Conservation (phyloP, 2,329 filamentous ascomycete genomes). For the Cercospora zeae-maydis region DNA sequence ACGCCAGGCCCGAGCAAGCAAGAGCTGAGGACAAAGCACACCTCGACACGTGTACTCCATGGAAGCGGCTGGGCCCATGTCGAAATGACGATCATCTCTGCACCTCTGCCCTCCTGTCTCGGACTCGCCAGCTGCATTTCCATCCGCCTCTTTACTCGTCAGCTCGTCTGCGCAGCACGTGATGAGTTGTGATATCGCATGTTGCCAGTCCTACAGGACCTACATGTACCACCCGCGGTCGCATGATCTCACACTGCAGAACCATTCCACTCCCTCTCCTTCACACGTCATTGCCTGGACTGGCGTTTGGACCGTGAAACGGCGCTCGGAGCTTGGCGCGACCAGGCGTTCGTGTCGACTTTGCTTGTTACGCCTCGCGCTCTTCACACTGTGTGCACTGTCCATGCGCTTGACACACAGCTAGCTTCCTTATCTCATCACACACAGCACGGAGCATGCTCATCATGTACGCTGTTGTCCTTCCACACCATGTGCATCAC, state of each 20-base stretch:
- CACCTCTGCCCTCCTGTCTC: neutral
- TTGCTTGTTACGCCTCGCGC: neutral
- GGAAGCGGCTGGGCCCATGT: neutral
- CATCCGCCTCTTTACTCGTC: neutral
- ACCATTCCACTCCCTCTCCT: neutral
- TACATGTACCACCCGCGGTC: too few species aligned
- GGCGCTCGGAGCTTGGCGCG: neutral
- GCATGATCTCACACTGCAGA: too few species aligned
- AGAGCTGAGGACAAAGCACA: neutral
- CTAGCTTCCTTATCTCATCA: too few species aligned
- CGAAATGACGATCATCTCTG: neutral
- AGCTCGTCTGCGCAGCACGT: neutral
- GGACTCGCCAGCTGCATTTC: neutral
- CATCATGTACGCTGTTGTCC: too few species aligned
- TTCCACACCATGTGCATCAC: too few species aligned
- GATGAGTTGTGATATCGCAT: neutral
- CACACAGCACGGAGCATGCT: too few species aligned
- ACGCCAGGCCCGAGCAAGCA: neutral
- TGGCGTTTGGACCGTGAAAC: neutral
- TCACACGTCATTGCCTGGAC: neutral
- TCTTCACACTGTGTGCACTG: neutral
- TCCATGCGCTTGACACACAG: neutral
- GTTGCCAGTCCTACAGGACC: neutral
- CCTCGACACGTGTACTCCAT: neutral
- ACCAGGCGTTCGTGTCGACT: neutral